Evolutionary conservation across 2,329 filamentous ascomycete species (phyloP).

Genomic region (Chaetothyriales sp.): DNA sequence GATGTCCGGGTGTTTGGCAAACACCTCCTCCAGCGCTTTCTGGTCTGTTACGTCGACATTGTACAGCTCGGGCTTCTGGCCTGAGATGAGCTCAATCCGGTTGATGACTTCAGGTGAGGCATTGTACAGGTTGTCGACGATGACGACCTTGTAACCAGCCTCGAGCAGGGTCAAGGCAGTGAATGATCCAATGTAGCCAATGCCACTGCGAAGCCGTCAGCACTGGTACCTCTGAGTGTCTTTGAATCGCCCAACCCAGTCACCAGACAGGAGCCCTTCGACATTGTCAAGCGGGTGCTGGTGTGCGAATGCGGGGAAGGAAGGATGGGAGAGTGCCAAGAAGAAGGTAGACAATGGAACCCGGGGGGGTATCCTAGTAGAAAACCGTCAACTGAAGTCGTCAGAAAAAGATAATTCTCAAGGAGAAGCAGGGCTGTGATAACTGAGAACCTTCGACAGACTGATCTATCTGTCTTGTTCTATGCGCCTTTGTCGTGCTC

Average conservation of each 20-base stretch:
- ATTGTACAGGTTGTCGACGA: slow-evolving; percentile 95
- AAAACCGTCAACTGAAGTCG: neutral
- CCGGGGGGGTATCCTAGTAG: neutral
- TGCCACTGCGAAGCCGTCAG: slow-evolving; percentile 49
- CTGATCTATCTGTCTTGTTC: too few relatives aligned
- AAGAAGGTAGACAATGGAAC: neutral
- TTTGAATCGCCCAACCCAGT: slow-evolving; percentile 55
- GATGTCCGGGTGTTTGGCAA: slow-evolving; percentile 76
- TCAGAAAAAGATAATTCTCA: too few relatives aligned
- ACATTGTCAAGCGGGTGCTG: slow-evolving; percentile 37
- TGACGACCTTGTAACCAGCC: slow-evolving; percentile 89
- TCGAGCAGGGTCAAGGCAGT: slow-evolving; percentile 82
- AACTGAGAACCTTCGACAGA: too few relatives aligned
- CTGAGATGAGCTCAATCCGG: slow-evolving; percentile 84
- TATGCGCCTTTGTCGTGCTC: too few relatives aligned
- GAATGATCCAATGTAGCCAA: slow-evolving; percentile 98
- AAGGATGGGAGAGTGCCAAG: slow-evolving; percentile 38
- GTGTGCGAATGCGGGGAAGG: slow-evolving; percentile 21
- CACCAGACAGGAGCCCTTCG: slow-evolving; percentile 75
- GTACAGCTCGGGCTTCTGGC: slow-evolving; percentile 74
- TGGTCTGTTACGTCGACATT: slow-evolving; percentile 80
- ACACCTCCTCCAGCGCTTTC: slow-evolving; percentile 67
- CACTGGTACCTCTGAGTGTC: slow-evolving; percentile 5
- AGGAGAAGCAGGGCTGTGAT: too few relatives aligned
- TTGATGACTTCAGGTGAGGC: slow-evolving; percentile 82